Evolutionary conservation across 345 rosid genomes (phyloP).

Genomic region (Erysimum cheiranthoides): DNA sequence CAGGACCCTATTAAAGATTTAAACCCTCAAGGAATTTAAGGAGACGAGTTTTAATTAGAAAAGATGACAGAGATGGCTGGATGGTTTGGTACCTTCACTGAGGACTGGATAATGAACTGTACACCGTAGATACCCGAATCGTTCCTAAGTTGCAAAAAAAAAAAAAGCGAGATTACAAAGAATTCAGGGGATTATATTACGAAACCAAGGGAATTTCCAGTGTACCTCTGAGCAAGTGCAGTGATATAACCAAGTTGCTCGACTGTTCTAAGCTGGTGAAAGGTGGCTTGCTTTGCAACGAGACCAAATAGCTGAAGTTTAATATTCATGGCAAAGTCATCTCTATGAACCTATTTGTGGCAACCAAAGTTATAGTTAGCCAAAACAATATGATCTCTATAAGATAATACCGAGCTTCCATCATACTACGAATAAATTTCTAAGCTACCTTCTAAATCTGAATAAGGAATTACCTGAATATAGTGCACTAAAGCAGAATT

Average conservation of each 20-base stretch:
- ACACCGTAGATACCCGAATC: conserved; percentile 77
- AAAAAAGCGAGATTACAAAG: conserved; percentile 9
- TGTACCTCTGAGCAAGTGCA: conserved; percentile 71
- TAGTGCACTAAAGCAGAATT: conserved; percentile 85
- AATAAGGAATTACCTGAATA: conserved; percentile 67
- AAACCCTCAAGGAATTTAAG: not conserved
- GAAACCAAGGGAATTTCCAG: conserved; percentile 2
- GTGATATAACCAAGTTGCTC: conserved; percentile 97
- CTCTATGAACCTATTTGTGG: conserved; percentile 69
- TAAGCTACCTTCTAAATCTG: conserved; percentile 12
- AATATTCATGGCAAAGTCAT: conserved; percentile 74
- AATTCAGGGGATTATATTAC: not conserved
- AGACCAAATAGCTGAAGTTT: conserved; percentile 84
- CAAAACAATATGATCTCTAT: conserved; percentile 7
- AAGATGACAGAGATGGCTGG: conserved; percentile 10
- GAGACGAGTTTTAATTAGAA: not conserved
- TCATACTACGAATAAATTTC: not conserved
- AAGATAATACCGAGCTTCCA: not conserved
- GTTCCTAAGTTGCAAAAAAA: conserved; percentile 53
- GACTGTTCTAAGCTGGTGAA: conserved; percentile 96
- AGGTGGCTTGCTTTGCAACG: conserved; percentile 84
- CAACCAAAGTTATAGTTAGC: conserved; percentile 26
- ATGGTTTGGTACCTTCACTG: conserved; percentile 65
- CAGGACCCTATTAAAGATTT: conserved; percentile 62
- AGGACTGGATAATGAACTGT: conserved; percentile 86